Base-by-base conservation (phyloP, 1,139 yeast species). In the Pichia sp. region DNA sequence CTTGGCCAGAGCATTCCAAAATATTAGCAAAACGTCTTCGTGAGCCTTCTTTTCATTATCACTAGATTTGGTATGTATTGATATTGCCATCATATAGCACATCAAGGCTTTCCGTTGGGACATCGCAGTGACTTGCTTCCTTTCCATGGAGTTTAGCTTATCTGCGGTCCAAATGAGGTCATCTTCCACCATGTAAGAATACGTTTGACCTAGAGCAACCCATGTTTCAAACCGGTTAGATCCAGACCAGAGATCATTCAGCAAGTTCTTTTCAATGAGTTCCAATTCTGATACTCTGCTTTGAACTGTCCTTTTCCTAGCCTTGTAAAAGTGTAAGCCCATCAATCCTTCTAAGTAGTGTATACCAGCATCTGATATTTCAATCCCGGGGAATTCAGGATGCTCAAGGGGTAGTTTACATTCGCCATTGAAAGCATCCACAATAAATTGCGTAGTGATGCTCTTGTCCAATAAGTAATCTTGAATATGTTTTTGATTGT, bases 121-220 rank as follows among this genome's bases (percentile, higher is more conserved):
- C 14, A 69, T 62, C 0, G 88, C 87, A 0, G 87, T 80, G 0
- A 63, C 57, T 3, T 63, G 62, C 49, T 82, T 82, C 45, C 80
- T 68, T 8, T 82, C 93, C 0, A 67, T 57, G 0, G 72, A 66
- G 25, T 81, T 81, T 26, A 87, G 60, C 48, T 83, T 83, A 52
- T 88, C 96, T 0, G 96, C 80, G 1, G 91, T 82, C 94, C 95
- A 86, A 8, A 86, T 77, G 38, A 91, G 62, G 46, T 85, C 96
- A 56, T 86, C 95, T 46, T 88, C 97, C 0, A 82, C 94, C 27
- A 84, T 62, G 39, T 67, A 77, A 1, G 88, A 81, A 49, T 74
- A 87, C 0, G 93, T 79, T 53, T 81, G 91, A 0, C 94, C 96
- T 15, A 91, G 58, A 2, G 86, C 66, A 33, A 76, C 64, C 99